Evolutionary conservation across 805 yeast genomes (phyloP).

Genomic region (Metschnikowia picachoensis): DNA sequence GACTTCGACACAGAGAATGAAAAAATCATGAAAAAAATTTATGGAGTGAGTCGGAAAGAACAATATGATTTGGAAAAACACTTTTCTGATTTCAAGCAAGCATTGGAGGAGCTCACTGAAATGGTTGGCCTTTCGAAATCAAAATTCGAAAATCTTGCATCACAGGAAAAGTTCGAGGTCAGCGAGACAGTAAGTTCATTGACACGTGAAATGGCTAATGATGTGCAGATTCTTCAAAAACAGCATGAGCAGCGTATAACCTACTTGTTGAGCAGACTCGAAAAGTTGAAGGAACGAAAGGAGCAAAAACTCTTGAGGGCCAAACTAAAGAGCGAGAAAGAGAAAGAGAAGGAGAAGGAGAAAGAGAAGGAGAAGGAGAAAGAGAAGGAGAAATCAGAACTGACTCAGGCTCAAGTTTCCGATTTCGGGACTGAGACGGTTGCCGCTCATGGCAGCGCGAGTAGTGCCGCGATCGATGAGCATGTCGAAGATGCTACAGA

Average conservation of each 20-base stretch:
- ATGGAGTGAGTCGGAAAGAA: slow-evolving; percentile 9
- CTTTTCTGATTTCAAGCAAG: slow-evolving; percentile 24
- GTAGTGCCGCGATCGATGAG: slow-evolving; percentile 11
- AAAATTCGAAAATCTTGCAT: slow-evolving; percentile 23
- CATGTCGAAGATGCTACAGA: slow-evolving; percentile 20
- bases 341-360: slow-evolving; percentile 25
- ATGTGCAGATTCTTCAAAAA: slow-evolving; percentile 26
- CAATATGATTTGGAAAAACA: slow-evolving; percentile 25
- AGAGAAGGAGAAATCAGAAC: slow-evolving; percentile 19
- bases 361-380: slow-evolving; percentile 20
- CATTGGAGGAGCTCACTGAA: slow-evolving; percentile 26
- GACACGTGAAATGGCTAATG: slow-evolving; percentile 28
- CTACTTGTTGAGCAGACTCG: slow-evolving; percentile 26
- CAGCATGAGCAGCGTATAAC: slow-evolving; percentile 28
- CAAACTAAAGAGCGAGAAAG: slow-evolving; percentile 26
- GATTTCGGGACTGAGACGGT: neutral
- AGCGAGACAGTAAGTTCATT: slow-evolving; percentile 26
- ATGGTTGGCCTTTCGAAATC: slow-evolving; percentile 17
- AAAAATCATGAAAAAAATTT: slow-evolving; percentile 30
- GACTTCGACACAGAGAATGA: slow-evolving; percentile 52
- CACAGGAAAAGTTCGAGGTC: slow-evolving; percentile 23
- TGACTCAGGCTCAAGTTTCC: slow-evolving; percentile 1
- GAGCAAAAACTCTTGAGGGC: slow-evolving; percentile 31
- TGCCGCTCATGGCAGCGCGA: neutral
- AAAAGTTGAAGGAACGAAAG: slow-evolving; percentile 29